Evolutionary conservation across 2,329 filamentous ascomycete species (phyloP).

Genomic region (Tolypocladium paradoxum): DNA sequence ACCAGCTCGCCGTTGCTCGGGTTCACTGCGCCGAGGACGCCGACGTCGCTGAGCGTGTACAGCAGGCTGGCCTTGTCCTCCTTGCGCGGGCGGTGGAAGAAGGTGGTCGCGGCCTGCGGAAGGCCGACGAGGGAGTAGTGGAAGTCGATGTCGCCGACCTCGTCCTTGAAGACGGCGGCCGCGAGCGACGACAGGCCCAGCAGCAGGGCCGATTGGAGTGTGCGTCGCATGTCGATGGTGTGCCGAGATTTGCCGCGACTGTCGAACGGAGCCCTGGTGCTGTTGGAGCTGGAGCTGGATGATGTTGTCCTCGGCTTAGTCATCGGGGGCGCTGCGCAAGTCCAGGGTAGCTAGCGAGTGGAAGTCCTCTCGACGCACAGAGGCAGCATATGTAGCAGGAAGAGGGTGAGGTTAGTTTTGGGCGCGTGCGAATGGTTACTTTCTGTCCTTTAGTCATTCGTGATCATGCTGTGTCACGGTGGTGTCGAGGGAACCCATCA

Average conservation of each 20-base stretch:
- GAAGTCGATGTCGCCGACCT: slow-evolving; percentile 86
- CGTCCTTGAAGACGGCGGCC: slow-evolving; percentile 71
- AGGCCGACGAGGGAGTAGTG: slow-evolving; percentile 82
- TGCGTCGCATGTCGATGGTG: slow-evolving; percentile 22
- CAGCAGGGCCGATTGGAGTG: slow-evolving; percentile 24
- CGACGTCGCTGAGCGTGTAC: slow-evolving; percentile 80
- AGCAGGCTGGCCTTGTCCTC: slow-evolving; percentile 79
- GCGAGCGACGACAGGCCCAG: slow-evolving; percentile 31
- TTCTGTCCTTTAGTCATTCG: background rate
- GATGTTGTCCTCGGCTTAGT: background rate
- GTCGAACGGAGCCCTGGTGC: background rate
- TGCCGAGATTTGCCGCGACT: background rate
- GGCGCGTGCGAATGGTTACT: background rate
- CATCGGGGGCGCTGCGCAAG: background rate
- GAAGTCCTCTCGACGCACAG: no score
- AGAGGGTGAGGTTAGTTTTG: background rate
- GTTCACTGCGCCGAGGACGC: slow-evolving; percentile 78
- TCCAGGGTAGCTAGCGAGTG: no score
- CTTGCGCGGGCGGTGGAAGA: slow-evolving; percentile 82
- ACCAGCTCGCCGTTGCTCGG: slow-evolving; percentile 74
- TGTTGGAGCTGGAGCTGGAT: background rate
- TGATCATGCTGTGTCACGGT: background rate
- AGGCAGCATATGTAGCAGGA: no score
- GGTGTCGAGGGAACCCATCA: background rate
- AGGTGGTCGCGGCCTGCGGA: slow-evolving; percentile 72